Percentiles rank a stretch among this genome's conserved stretches.
phyloP scores from a whole-genome alignment of 805 yeast species.

The Ogataea pini region DNA sequence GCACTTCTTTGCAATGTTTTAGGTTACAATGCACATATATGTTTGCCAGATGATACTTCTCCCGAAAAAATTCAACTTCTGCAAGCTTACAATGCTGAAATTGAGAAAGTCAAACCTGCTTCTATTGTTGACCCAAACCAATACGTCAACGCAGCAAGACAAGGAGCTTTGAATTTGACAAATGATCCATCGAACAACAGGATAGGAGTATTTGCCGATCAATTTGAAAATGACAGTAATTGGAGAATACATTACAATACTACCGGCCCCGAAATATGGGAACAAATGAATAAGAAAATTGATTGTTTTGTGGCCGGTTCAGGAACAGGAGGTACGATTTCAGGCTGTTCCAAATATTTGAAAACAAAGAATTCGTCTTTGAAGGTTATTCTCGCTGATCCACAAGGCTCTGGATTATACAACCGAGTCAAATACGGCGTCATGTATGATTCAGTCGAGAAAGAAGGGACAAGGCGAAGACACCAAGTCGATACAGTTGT shows the following conservation, averaged over 20 bases:
- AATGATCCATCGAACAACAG: conserved; percentile 38
- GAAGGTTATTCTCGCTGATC: conserved; percentile 78
- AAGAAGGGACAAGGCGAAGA: conserved; percentile 89
- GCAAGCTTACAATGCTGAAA: conserved; percentile 72
- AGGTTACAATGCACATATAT: conserved; percentile 91
- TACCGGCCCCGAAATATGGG: conserved; percentile 92
- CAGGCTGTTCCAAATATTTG: conserved; percentile 83
- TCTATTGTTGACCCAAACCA: conserved; percentile 92
- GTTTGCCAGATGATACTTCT: conserved; percentile 91
- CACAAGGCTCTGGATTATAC: conserved; percentile 91
- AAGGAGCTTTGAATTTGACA: conserved; percentile 56
- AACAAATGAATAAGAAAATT: conserved; percentile 62
- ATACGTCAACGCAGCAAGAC: conserved; percentile 84
- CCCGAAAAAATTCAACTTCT: conserved; percentile 75
- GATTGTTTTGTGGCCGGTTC: conserved; percentile 88
- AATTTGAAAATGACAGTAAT: conserved; percentile 89
- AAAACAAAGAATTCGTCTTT: conserved; percentile 49
- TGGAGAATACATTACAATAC: conserved; percentile 81
- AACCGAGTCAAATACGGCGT: conserved; percentile 87
- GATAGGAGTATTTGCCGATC: conserved; percentile 87
- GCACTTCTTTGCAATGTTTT: conserved; percentile 86
- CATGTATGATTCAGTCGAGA: conserved; percentile 87
- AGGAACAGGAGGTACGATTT: conserved; percentile 96
- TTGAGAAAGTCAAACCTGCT: conserved; percentile 90
- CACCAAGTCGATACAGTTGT: conserved; percentile 95